Evolutionary conservation across 2,329 filamentous ascomycete species (phyloP), one percentile per base, ranked within the genome.

Genomic region (Podosphaera fusca): DNA sequence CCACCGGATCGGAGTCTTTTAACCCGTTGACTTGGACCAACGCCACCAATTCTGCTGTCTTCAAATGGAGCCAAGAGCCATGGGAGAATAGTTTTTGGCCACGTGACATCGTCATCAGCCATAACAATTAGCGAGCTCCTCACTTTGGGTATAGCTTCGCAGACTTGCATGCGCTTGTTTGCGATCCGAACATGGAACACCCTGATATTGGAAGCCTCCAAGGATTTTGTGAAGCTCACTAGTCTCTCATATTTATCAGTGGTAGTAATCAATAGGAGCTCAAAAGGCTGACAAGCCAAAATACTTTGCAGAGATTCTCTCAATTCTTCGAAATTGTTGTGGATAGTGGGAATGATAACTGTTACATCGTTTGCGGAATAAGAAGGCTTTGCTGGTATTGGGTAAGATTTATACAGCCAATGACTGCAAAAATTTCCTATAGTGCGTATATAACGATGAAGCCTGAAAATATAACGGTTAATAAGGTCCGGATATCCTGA

Each of bases 41-140:
- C 90, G 38, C 88, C 90, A 59, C 90, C 90, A 63, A 94, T 90
- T 60, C 77, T 75, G 45, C 78, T 73, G 67, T 92, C 81, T 68
- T 95, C 88, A 61, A 96, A 95, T 0, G 90, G 89, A 3, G 90
- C 90, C 60, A 96, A 74, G 58, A 96, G 84, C 89, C 89, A 95
- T 36, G 84, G 85, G 64, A 95, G 78, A 60, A 94, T 79, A 47
- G 85, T 92, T 14, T 76, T 74, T 2, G 89, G 89, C 85, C 90
- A 95, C 64, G 85, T 88, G 60, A 96, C 90, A 69, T 96, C 90
- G 70, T 96, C 90, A 67, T 96, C 90, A 33, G 89, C 88, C 73
- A 96, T 87, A 64, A 96, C 79, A 42, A 87, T 95, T 67, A 96
- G 88, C 55, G 77, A 73, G 0, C 90, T 95, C 62, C 74, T 76